A percentile compares a stretch with the other conserved stretches of the same genome.
Evolutionary conservation across 2,329 filamentous ascomycete species (phyloP).

Genomic region (Lachnellula subtilissima): DNA sequence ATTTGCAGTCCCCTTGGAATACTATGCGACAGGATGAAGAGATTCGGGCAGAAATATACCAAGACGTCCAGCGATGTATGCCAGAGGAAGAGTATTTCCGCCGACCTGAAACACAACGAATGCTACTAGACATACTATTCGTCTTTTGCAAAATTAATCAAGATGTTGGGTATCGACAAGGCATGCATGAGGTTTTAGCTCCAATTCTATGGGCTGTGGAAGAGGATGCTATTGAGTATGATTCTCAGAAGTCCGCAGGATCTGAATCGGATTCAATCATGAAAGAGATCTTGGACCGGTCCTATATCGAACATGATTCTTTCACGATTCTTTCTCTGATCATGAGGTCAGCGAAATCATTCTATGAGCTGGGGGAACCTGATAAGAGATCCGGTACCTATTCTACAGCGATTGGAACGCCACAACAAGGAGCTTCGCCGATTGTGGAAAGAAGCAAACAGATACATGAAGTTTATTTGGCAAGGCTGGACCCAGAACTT

Average conservation of each 20-base stretch:
- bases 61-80: constrained; percentile 87
- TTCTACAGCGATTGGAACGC: constrained; percentile 10
- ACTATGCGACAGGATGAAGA: constrained; percentile 79
- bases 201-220: constrained; percentile 82
- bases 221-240: constrained; percentile 65
- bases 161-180: constrained; percentile 85
- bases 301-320: constrained; percentile 82
- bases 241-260: constrained; percentile 32
- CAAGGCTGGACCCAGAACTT: constrained; percentile 76
- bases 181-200: constrained; percentile 94
- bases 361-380: constrained; percentile 62
- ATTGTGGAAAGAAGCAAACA: constrained; percentile 83
- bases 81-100: constrained; percentile 91
- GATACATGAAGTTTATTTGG: constrained; percentile 79
- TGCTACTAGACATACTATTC: constrained; percentile 85
- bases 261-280: constrained; percentile 34
- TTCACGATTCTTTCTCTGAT: constrained; percentile 80
- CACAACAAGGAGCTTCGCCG: constrained; percentile 47
- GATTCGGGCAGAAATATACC: constrained; percentile 80
- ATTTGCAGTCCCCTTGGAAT: constrained; percentile 79
- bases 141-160: constrained; percentile 92
- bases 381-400: constrained; percentile 37
- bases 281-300: constrained; percentile 62
- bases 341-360: constrained; percentile 82
- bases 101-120: constrained; percentile 68